Base-by-base conservation (phyloP, 2,329 filamentous ascomycete genomes). In the Penicillium sp. region DNA sequence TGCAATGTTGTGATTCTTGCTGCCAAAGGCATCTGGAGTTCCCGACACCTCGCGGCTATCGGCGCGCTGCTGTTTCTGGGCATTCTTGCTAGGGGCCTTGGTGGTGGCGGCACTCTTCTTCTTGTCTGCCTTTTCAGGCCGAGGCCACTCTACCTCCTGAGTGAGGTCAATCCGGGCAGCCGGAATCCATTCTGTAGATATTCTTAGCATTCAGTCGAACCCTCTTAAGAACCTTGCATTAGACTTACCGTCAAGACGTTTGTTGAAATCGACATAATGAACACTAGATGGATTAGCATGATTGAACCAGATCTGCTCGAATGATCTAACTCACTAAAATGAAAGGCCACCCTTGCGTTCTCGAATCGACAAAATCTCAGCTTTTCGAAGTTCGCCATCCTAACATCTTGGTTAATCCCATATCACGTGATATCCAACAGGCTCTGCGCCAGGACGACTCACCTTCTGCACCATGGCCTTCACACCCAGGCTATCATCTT, bases 201-300 rank as follows among this genome's bases (percentile, higher is more conserved):
- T 94, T 81, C 86, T 82, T 12, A 87, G 67, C 19, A 8, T 47
- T 22, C 84, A 84, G 79, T 56, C 76, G 67, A 40, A 68, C 58
- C 58, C 4, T 12, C 10, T 24, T 10, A 17, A 4, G n/a, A 7
- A 12, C 4, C 15, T 35, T 54, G 19, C 2, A 47, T n/a, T n/a
- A 15, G 22, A 53, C 75, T 65, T 73, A 83, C 81, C 82, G 70
- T 89, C 86, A 35, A 89, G 81, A 82, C 88, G 87, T 72, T 98
- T 98, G 81, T 98, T 98, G 86, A 97, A 98, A 73, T 96, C 96
- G 74, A 97, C 92, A 76, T 97, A 98, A 78, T 98, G 96, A 72
- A 96, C 96, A 78, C 80, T 83, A 56, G 12, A 4, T 17, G 63
- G 68, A 69, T 73, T 57, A 72, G 66, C 58, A 65, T 10, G 22